phyloP scores from a whole-genome alignment of 2,329 filamentous ascomycete species.

The Colletotrichum kahawae region DNA sequence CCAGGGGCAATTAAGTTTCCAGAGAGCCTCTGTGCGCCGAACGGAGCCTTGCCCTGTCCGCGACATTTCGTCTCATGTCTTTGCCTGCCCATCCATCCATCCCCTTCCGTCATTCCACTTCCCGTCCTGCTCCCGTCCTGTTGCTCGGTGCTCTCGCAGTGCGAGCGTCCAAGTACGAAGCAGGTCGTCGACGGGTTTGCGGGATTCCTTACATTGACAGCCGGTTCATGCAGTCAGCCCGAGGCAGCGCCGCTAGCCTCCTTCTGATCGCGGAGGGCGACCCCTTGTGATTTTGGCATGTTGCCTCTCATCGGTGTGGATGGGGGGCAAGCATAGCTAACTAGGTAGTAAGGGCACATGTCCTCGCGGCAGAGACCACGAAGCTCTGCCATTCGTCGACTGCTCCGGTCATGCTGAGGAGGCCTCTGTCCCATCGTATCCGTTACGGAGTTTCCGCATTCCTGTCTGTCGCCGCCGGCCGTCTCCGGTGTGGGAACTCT shows the following conservation, averaged over 20 bases:
- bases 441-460: background rate
- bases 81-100: background rate
- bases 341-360: background rate
- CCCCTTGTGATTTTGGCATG: background rate
- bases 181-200: background rate
- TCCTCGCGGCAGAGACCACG: background rate
- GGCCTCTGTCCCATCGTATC: slow-evolving; percentile 11
- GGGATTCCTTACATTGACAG: background rate
- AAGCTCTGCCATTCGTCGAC: background rate
- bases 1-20: slow-evolving; percentile 10
- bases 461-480: background rate
- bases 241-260: slow-evolving; percentile 1
- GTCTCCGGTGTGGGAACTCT: background rate
- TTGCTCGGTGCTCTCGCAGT: background rate
- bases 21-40: slow-evolving; percentile 12
- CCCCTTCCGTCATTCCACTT: background rate
- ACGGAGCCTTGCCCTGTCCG: background rate
- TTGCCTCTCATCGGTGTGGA: background rate
- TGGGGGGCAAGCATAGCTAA: background rate
- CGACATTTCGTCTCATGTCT: slow-evolving; percentile 18
- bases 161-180: background rate
- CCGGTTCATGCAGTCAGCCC: slow-evolving; percentile 6
- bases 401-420: background rate
- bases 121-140: slow-evolving; percentile 6
- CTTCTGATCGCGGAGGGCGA: background rate